Base-by-base conservation (phyloP, 2,329 filamentous ascomycete species). In the Scytalidium sp. region DNA sequence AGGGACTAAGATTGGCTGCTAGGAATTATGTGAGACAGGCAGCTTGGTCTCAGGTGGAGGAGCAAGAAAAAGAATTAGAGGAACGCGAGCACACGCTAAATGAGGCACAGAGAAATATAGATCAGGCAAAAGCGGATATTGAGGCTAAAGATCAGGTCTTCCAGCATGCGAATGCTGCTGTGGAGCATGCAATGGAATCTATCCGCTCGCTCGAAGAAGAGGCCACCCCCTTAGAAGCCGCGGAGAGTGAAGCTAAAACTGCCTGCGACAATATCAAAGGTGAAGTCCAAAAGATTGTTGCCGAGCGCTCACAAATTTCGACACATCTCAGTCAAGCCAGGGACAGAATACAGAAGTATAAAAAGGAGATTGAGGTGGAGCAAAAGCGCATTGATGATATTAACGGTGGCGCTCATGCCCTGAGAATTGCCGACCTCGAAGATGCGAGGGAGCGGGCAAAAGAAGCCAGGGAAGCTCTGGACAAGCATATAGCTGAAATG, bases 1-100 rank as follows among this genome's bases (percentile, higher is more conserved):
- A 85, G 43, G 76, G 76, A 13, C 76, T 95, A 58, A 79, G 83
- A 29, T 73, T 76, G 19, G 82, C 81, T 50, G 76, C 83, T 43
- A 75, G 75, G 27, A 74, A 80, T 20, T 74, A 88, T 41, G 71
- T 76, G 41, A 75, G 79, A 17, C 87, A 95, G 69, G 74, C 90
- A 54, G 85, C 87, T n/a, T 99, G 94, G 94, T 81, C 84, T 20
- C 89, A 95, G 62, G 91, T 97, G 1, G 80, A 84, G 44, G 84
- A 90, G 49, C 79, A 88, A 65, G 93, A 97, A 67, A 70, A 67
- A 29, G 61, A 70, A 3, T 62, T 85, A 0, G 64, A 68, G 43
- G 64, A 66, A 51, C 64, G 81, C 1, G 66, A 72, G 46, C 63
- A 61, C 47, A 54, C 62, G 21, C 50, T 65, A 17, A 50, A 57